These are phyloP conservation scores for Tulasnella sp. DNA, from an alignment of 768 basidiomycete species.

Conservation along the genomic window DNA sequence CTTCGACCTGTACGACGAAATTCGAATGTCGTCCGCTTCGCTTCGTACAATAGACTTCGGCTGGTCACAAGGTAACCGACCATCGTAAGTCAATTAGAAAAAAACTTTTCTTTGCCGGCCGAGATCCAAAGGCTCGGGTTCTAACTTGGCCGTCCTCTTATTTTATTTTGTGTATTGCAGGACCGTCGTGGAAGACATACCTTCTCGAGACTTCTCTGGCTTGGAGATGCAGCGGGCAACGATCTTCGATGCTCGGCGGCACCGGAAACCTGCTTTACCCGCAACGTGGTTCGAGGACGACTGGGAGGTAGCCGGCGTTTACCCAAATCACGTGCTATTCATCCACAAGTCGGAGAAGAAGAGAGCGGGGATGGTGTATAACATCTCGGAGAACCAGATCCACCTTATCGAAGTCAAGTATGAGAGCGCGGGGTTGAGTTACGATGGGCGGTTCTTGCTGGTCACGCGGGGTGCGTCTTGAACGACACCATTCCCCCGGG, in stretches of 20 bases:
- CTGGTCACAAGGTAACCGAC: neutral
- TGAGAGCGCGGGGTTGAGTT: neutral
- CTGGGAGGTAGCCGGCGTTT: neutral
- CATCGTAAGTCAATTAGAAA: neutral
- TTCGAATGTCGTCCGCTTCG: neutral
- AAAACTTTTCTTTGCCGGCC: neutral
- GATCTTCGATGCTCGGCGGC: neutral
- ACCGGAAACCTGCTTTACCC: slow-evolving; percentile 1
- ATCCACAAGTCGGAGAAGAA: neutral
- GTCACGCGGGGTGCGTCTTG: neutral
- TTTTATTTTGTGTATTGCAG: neutral
- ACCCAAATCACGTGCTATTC: neutral
- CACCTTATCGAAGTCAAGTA: neutral
- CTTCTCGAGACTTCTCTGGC: neutral
- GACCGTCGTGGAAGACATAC: neutral
- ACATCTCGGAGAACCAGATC: neutral
- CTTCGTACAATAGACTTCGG: neutral
- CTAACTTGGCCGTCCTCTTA: neutral
- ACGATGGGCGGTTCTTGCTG: neutral
- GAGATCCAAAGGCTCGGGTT: neutral
- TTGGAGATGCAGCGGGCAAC: neutral
- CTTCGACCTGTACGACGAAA: neutral
- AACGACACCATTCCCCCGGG: no score
- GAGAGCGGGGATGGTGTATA: neutral
- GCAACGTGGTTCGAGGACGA: neutral